A percentile compares a stretch with the other conserved stretches of the same genome.
Conservation (phyloP, 2,329 filamentous ascomycete genomes). For the Diaporthe nobilis region DNA sequence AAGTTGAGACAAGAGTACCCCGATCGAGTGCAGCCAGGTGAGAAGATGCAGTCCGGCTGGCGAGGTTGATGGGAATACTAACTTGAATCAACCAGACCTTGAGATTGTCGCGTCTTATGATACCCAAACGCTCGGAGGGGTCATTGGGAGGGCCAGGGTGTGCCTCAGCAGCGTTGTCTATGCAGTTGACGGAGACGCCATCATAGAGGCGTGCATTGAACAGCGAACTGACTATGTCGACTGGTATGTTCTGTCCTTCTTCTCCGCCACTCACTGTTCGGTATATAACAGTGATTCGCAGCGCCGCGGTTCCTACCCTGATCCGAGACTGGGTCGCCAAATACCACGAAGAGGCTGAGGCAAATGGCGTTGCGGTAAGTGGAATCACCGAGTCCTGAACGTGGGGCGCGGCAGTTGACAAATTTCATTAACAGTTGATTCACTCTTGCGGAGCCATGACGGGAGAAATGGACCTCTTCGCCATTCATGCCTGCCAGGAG, state of each 20-base stretch:
- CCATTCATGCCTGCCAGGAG: neutral
- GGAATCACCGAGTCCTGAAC: neutral
- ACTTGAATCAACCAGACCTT: neutral
- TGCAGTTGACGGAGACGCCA: conserved; percentile 28
- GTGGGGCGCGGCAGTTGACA: neutral
- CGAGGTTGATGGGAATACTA: neutral
- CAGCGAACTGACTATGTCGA: conserved; percentile 33
- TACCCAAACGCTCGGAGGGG: conserved; percentile 1
- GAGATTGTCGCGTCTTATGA: conserved; percentile 26
- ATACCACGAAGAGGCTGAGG: conserved; percentile 23
- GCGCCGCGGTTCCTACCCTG: conserved; percentile 20
- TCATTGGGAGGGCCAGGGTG: conserved; percentile 25
- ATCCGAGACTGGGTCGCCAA: conserved; percentile 26
- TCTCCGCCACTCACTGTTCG: neutral
- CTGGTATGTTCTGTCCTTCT: conserved; percentile 1
- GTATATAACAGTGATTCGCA: neutral
- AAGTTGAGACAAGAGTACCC: conserved; percentile 20
- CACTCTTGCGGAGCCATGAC: conserved; percentile 24
- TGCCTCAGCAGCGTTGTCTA: conserved; percentile 32
- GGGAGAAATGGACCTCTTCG: conserved; percentile 20
- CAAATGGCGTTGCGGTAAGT: conserved; percentile 23
- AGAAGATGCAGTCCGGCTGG: neutral
- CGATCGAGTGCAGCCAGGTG: conserved; percentile 29
- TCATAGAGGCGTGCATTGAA: conserved; percentile 13
- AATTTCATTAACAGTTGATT: neutral